phyloP scores from a whole-genome alignment of 2,329 filamentous ascomycete species.

The Monosporascus ibericus region DNA sequence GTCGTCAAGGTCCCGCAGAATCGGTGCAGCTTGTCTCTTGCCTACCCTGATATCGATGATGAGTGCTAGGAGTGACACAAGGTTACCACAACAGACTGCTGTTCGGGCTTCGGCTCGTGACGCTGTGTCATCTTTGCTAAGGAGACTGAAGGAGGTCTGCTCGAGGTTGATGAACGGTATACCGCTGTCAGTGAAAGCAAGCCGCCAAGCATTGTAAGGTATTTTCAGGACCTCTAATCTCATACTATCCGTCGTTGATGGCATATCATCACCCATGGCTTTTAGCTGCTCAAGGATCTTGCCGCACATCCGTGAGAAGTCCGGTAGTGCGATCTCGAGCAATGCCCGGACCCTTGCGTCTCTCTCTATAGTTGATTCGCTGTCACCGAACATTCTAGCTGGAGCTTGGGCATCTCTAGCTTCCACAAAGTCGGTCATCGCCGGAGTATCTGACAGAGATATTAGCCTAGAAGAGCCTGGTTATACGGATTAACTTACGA shows the following conservation, averaged over 20 bases:
- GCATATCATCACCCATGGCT: slow-evolving; percentile 6
- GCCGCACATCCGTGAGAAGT: slow-evolving; percentile 16
- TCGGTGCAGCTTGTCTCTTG: slow-evolving; percentile 1
- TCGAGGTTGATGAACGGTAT: slow-evolving; percentile 10
- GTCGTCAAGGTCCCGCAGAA: slow-evolving; percentile 18
- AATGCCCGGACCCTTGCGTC: slow-evolving; percentile 17
- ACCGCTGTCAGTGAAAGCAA: slow-evolving; percentile 8
- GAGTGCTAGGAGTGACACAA: slow-evolving; percentile 17
- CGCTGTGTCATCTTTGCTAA: slow-evolving; percentile 9
- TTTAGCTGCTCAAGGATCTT: slow-evolving; percentile 12
- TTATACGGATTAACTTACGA: neutral
- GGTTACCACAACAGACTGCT: slow-evolving; percentile 16
- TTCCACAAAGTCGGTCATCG: neutral
- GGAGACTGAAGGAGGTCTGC: slow-evolving; percentile 4
- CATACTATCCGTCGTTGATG: slow-evolving; percentile 8
- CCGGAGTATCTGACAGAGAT: slow-evolving; percentile 4
- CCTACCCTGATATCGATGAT: slow-evolving; percentile 10
- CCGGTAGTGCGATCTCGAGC: slow-evolving; percentile 21
- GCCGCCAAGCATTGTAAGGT: slow-evolving; percentile 13
- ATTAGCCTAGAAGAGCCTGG: slow-evolving; percentile 1
- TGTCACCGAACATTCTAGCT: slow-evolving; percentile 4
- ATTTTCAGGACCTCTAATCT: slow-evolving; percentile 7
- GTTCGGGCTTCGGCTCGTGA: slow-evolving; percentile 6
- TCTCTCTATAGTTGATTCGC: slow-evolving; percentile 13
- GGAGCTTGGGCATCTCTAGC: slow-evolving; percentile 1